Percentiles rank a stretch among this genome's conserved stretches.
phyloP scores from a whole-genome alignment of 2,329 filamentous ascomycete genomes.

The Lojkania enalia region DNA sequence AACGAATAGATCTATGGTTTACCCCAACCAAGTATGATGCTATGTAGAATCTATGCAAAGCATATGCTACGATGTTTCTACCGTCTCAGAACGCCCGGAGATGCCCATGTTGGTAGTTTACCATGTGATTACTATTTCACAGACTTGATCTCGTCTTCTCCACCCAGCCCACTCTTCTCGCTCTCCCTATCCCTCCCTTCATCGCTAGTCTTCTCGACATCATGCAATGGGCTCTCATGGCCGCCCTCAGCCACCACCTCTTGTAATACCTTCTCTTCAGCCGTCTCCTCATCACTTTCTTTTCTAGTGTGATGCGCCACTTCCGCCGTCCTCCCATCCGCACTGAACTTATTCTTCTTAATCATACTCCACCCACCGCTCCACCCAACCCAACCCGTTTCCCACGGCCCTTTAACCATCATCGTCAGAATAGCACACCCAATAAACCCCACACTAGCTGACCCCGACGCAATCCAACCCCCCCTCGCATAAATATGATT shows the following conservation, averaged over 20 bases:
- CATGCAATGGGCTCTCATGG: slow-evolving; percentile 8
- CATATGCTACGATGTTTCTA: too few species aligned
- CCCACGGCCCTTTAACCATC: slow-evolving; percentile 58
- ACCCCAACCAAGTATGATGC: too few species aligned
- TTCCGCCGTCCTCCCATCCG: slow-evolving; percentile 45
- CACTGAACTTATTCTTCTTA: slow-evolving; percentile 47
- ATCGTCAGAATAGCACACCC: slow-evolving; percentile 53
- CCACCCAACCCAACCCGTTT: slow-evolving; percentile 64
- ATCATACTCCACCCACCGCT: slow-evolving; percentile 58
- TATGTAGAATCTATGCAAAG: too few species aligned
- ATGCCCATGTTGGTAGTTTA: too few species aligned
- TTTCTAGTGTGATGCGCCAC: slow-evolving; percentile 5
- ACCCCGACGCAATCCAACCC: slow-evolving; percentile 62
- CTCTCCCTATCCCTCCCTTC: slow-evolving; percentile 4
- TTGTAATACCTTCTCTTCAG: slow-evolving; percentile 11
- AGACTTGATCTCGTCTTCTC: slow-evolving; percentile 12
- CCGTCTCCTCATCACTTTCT: slow-evolving; percentile 13
- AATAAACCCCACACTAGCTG: slow-evolving; percentile 60
- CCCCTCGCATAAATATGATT: slow-evolving; percentile 59
- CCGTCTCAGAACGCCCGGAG: too few species aligned
- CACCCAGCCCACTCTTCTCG: slow-evolving; percentile 8
- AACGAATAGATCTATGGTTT: too few species aligned
- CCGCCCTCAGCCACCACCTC: slow-evolving; percentile 28
- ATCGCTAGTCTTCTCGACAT: slow-evolving; percentile 1
- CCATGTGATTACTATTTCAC: slow-evolving; percentile 8